Evolutionary conservation across 1,284 basidiomycete genomes (phyloP), one percentile per base, ranked within the genome.

Genomic region (Inonotus obliquus): DNA sequence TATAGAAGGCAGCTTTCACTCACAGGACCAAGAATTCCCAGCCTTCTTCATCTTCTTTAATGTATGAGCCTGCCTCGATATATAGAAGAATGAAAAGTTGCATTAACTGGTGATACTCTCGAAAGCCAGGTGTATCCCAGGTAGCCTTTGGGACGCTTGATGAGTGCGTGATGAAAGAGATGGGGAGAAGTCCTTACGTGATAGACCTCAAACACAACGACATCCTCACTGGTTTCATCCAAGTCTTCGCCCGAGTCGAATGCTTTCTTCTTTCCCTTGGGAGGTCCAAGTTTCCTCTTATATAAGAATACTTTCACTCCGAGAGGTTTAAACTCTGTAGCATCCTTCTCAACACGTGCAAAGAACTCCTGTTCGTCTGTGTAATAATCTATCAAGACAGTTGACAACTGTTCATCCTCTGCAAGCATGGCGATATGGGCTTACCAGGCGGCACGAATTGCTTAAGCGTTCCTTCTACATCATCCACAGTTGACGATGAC

Each of bases 51-150:
- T 89, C 90, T 68, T 95, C 93, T 65, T 91, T 85, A 65, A 99
- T 92, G 74, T 95, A 98, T 29, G 91, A 94, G 5, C 94, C 95
- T 6, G 86, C 97, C 72, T 99, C 96, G 70, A 99, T 96, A 75
- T 94, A 98, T 7, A 99, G 78, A 47, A 97, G 75, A 62, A 97
- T 92, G 71, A 98, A 98, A 59, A 98, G 73, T 75, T 98, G 96
- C 90, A 97, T 97, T 59, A 86, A 81, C n/a, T 90, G 82, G 70
- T 98, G 96, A 68, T 93, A 96, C 73, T 96, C 94, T 68, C 81
- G 82, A 76, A 98, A 99, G 3, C 94, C 95, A 4, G 91, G 86
- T 0, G 94, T 94, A 63, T 86, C 76, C 86, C 93, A 96, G 5
- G 86, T 95, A 25, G 86, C 73, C 92, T 94, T 69, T 14, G 32